These are phyloP conservation scores for Acacia crassicarpa DNA, from an alignment of 306 rosid species.

Conservation along the genomic window DNA sequence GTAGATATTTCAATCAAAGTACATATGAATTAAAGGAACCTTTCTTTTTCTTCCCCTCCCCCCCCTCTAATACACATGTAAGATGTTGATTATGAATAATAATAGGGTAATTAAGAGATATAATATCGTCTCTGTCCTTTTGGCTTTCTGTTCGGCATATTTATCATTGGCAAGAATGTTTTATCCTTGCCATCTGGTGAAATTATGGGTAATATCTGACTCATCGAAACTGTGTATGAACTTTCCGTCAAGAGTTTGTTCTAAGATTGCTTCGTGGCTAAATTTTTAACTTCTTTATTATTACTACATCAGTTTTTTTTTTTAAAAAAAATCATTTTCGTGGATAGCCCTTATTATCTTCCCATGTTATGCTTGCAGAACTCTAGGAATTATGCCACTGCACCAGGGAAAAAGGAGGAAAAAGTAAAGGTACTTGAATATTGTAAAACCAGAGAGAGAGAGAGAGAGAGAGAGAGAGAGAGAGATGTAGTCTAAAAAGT, in stretches of 20 bases:
- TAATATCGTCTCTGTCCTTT: neutral
- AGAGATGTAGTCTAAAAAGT: too few species aligned
- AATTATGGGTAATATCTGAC: neutral
- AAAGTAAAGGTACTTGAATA: conserved; percentile 67
- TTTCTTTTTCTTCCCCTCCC: neutral
- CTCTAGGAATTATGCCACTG: conserved; percentile 56
- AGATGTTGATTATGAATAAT: conserved; percentile 3
- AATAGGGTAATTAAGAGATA: neutral
- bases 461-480: too few species aligned
- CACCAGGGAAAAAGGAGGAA: conserved; percentile 53
- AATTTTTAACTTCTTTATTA: neutral
- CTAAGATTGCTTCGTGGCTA: neutral
- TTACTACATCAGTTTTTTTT: neutral
- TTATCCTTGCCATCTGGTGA: neutral
- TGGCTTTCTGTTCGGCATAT: neutral
- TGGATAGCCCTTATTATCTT: neutral
- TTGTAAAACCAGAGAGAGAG: too few species aligned
- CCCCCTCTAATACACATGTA: neutral
- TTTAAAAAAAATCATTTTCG: neutral
- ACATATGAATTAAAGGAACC: neutral
- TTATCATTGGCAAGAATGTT: neutral
- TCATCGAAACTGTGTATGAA: conserved; percentile 3
- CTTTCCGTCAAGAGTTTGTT: conserved; percentile 17
- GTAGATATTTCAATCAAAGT: neutral
- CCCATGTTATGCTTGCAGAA: conserved; percentile 53